These are phyloP conservation scores for Fusarium sterilihyphosum DNA, from an alignment of 2,329 filamentous ascomycete genomes.

Conservation along the genomic window DNA sequence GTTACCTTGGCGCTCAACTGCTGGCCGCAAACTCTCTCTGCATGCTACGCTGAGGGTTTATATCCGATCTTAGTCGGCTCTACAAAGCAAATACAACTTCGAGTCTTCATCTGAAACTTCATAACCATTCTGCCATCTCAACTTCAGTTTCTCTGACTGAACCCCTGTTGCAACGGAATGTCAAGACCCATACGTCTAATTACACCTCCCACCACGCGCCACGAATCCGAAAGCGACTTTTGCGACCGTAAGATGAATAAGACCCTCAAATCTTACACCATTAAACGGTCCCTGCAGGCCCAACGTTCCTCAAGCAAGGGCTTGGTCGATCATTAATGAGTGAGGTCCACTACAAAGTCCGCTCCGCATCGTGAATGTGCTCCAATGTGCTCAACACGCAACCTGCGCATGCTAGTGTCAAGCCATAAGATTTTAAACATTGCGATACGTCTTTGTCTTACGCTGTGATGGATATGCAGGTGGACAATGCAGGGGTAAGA, in stretches of 20 bases:
- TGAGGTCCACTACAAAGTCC: slow-evolving; percentile 22
- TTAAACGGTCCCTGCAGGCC: neutral
- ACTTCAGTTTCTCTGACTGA: neutral
- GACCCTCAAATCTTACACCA: slow-evolving; percentile 24
- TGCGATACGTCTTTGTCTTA: neutral
- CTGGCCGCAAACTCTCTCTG: slow-evolving; percentile 1
- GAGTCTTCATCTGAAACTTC: neutral
- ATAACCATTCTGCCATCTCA: neutral
- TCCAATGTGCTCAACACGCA: neutral
- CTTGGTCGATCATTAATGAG: slow-evolving; percentile 7
- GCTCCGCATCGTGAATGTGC: slow-evolving; percentile 3
- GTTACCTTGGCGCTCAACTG: neutral
- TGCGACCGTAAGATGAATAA: slow-evolving; percentile 21
- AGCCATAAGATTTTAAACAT: neutral
- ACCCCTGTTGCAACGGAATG: neutral
- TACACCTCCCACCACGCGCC: slow-evolving; percentile 6
- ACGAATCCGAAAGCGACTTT: slow-evolving; percentile 27
- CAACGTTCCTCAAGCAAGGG: slow-evolving; percentile 2
- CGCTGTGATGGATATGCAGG: neutral
- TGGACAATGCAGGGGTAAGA: neutral
- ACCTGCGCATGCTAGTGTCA: neutral
- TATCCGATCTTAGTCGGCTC: neutral
- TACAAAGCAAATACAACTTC: neutral
- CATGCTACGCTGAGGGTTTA: neutral
- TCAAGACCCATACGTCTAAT: slow-evolving; percentile 5